Evolutionary conservation across 768 basidiomycete species (phyloP).

Genomic region (Rhodosporidiobolus sp.): DNA sequence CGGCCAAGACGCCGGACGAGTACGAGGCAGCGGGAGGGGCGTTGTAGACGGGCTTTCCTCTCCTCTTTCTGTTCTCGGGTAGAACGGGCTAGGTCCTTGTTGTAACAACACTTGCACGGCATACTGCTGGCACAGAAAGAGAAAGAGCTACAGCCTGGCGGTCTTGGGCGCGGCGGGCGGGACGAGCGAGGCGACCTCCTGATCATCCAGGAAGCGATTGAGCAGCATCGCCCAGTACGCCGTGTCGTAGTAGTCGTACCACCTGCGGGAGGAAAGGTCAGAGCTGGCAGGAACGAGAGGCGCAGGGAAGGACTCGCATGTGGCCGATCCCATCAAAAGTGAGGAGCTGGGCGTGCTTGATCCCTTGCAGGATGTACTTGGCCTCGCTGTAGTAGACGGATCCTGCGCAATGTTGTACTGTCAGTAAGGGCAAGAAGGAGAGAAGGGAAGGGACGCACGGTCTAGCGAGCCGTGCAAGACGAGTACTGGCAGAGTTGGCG

Average conservation of each 20-base stretch:
- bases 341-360: slow-evolving; percentile 30
- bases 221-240: slow-evolving; percentile 19
- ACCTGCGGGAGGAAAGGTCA: not conserved
- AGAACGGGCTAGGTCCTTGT: not conserved
- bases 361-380: slow-evolving; percentile 23
- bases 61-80: not conserved
- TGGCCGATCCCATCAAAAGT: slow-evolving; percentile 31
- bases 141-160: not conserved
- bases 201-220: slow-evolving; percentile 16
- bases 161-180: not conserved
- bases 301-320: not conserved
- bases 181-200: slow-evolving; percentile 7
- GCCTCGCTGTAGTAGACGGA: slow-evolving; percentile 33
- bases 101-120: not conserved
- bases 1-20: slow-evolving; percentile 50
- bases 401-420: not conserved
- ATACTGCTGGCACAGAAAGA: too few relatives aligned
- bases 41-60: not conserved
- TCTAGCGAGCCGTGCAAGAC: slow-evolving; percentile 32
- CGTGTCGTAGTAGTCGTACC: slow-evolving; percentile 32
- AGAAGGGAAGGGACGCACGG: slow-evolving; percentile 8
- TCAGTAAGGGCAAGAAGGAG: not conserved
- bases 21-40: slow-evolving; percentile 34
- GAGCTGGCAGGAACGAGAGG: not conserved
- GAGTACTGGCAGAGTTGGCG: slow-evolving; percentile 22